Conservation (phyloP, 31 red algal genomes). For the Asparagopsis taxiformis region DNA sequence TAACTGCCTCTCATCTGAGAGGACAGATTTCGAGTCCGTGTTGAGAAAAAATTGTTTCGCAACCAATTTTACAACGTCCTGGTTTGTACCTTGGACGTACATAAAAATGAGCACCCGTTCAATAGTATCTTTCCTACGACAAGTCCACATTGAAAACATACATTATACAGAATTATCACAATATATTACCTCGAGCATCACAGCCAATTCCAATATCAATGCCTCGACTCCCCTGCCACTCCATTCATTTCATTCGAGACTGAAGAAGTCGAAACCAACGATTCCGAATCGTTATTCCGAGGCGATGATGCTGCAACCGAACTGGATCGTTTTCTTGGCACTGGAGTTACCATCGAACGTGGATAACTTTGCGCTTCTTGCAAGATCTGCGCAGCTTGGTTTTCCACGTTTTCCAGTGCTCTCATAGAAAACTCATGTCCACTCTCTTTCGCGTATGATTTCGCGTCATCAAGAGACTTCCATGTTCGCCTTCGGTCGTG, state of each 20-base stretch:
- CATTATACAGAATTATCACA: too few relatives aligned
- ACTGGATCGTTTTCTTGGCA: neutral
- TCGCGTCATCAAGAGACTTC: conserved; percentile 4
- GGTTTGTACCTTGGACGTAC: too few relatives aligned
- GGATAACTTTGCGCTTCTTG: neutral
- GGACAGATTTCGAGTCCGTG: too few relatives aligned
- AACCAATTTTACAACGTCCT: too few relatives aligned
- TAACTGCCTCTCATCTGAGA: too few relatives aligned
- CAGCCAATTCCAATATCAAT: too few relatives aligned
- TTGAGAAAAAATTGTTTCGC: too few relatives aligned
- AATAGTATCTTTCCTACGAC: too few relatives aligned
- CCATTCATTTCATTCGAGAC: neutral
- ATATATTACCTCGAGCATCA: too few relatives aligned
- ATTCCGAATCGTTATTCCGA: neutral
- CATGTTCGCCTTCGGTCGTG: conserved; percentile 14
- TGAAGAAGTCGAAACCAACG: neutral
- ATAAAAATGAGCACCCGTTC: too few relatives aligned
- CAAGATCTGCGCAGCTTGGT: neutral
- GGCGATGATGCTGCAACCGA: neutral
- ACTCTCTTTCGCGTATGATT: neutral
- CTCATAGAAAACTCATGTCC: conserved; percentile 16
- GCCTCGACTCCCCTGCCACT: neutral
- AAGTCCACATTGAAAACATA: too few relatives aligned
- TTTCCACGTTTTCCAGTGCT: conserved; percentile 9
- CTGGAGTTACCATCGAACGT: too few relatives aligned